These are phyloP conservation scores for Pythium insidiosum DNA, from an alignment of 352 stramenopile genomes.

Conservation along the genomic window DNA sequence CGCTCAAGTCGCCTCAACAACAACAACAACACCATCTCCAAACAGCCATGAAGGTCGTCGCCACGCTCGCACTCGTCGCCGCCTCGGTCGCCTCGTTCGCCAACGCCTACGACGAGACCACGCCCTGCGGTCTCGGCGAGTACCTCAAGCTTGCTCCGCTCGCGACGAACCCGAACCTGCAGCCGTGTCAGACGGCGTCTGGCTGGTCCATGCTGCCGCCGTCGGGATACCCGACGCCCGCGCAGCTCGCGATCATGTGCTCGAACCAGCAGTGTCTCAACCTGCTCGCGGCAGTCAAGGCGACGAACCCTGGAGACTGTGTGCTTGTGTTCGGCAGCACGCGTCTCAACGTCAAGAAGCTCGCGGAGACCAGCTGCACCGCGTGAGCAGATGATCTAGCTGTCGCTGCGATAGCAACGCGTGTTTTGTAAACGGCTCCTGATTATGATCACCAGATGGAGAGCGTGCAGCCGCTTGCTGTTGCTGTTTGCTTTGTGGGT, in stretches of 20 bases:
- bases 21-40: no score
- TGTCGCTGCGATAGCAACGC: no score
- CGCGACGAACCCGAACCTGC: constrained; percentile 7
- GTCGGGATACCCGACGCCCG: constrained; percentile 9
- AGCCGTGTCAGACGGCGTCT: constrained; percentile 16
- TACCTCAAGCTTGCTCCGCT: constrained; percentile 9
- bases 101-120: neutral
- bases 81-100: neutral
- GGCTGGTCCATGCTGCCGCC: constrained; percentile 25
- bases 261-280: constrained; percentile 15
- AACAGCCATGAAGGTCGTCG: no score
- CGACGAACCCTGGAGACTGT: constrained; percentile 19
- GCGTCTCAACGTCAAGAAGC: constrained; percentile 24
- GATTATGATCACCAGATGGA: no score
- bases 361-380: constrained; percentile 14
- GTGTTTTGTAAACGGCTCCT: no score
- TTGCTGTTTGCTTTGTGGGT: no score
- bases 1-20: no score
- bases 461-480: no score
- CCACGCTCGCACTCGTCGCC: no score
- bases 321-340: constrained; percentile 15
- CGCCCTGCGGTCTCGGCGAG: neutral
- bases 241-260: constrained; percentile 22
- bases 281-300: constrained; percentile 14
- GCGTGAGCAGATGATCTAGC: no score